Evolutionary conservation across 768 basidiomycete genomes (phyloP).

Genomic region (Boletus sp.): DNA sequence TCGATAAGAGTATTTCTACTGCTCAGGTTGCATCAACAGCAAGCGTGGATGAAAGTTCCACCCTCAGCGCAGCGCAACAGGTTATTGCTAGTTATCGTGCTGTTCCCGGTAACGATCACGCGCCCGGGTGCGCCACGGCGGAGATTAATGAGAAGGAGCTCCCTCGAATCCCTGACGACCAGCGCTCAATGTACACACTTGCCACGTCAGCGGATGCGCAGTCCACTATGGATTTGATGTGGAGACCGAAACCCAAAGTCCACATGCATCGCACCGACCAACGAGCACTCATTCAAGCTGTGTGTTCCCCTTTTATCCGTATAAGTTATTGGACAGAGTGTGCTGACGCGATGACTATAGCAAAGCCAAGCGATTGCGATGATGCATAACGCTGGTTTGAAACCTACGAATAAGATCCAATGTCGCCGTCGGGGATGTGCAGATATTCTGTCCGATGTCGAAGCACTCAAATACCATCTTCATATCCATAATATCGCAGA

Average conservation of each 20-base stretch:
- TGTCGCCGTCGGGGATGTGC: conserved; percentile 48
- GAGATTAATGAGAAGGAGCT: conserved; percentile 16
- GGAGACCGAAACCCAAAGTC: conserved; percentile 33
- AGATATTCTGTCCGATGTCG: conserved; percentile 41
- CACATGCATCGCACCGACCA: conserved; percentile 36
- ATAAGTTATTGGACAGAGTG: neutral
- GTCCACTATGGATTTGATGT: conserved; percentile 30
- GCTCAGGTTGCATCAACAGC: neutral
- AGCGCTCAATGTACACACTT: conserved; percentile 28
- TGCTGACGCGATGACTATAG: conserved; percentile 12
- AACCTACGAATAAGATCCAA: conserved; percentile 33
- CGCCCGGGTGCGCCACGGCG: neutral
- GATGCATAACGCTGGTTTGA: conserved; percentile 26
- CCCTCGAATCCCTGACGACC: conserved; percentile 23
- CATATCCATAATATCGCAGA: conserved; percentile 57
- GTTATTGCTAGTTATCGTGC: conserved; percentile 21
- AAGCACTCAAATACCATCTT: conserved; percentile 50
- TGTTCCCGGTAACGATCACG: conserved; percentile 1
- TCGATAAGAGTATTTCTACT: neutral
- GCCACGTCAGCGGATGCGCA: conserved; percentile 6
- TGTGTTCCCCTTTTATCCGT: conserved; percentile 27
- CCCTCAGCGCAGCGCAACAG: conserved; percentile 23
- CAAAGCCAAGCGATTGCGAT: conserved; percentile 27
- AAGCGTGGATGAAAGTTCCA: conserved; percentile 1
- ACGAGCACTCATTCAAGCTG: conserved; percentile 38